Evolutionary conservation across 108 stramenopile species (phyloP).

Genomic region (Cyclotella baltica): DNA sequence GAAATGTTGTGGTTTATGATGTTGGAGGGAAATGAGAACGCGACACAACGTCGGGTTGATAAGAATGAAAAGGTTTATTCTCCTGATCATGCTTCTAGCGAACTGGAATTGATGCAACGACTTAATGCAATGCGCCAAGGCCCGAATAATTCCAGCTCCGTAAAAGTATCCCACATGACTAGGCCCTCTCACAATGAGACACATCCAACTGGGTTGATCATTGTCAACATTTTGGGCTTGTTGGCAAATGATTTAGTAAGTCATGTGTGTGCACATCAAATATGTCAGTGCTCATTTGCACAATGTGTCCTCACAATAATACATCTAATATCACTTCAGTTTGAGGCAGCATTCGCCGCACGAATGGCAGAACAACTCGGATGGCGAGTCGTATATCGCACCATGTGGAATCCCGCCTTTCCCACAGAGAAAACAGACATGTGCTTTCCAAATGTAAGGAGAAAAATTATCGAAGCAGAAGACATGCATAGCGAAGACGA

Average conservation of each 20-base stretch:
- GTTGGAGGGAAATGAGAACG: background rate
- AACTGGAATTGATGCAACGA: constrained; percentile 10
- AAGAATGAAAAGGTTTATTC: background rate
- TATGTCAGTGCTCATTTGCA: background rate
- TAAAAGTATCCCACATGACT: background rate
- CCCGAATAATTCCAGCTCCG: background rate
- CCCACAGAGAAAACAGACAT: constrained; percentile 13
- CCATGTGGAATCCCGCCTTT: constrained; percentile 22
- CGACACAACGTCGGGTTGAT: constrained; percentile 12
- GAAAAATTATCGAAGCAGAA: background rate
- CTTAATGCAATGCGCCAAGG: constrained; percentile 21
- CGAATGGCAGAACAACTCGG: constrained; percentile 15
- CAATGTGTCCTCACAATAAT: background rate
- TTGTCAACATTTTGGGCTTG: constrained; percentile 18
- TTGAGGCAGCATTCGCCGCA: constrained; percentile 25
- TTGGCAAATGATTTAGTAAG: constrained; percentile 22
- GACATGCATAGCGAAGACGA: background rate
- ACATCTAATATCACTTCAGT: background rate
- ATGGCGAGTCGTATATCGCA: constrained; percentile 16
- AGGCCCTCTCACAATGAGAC: background rate
- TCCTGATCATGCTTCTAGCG: background rate
- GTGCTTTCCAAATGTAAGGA: constrained; percentile 17
- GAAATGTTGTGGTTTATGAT: constrained; percentile 26
- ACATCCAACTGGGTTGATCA: background rate
- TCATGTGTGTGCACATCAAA: background rate